A percentile compares a stretch with the other conserved stretches of the same genome.
These are phyloP conservation scores for Rhynchospora tenuis DNA, from an alignment of 176 grass and related monocot species.

Conservation along the genomic window DNA sequence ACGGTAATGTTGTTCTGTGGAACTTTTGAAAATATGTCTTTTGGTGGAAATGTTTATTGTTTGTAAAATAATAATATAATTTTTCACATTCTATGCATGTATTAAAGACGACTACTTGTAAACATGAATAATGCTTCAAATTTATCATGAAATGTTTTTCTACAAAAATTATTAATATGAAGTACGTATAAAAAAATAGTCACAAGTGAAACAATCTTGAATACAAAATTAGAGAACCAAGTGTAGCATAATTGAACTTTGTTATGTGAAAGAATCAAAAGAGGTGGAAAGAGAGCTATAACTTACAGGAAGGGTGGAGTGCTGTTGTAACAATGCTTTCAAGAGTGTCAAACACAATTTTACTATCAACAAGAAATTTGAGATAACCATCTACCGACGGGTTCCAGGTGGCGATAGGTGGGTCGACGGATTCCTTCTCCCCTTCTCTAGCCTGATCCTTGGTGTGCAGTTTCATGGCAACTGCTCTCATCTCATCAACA, in stretches of 20 bases:
- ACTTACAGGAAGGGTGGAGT: slow-evolving; percentile 67
- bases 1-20: no score
- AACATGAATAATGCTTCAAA: background rate
- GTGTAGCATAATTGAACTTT: background rate
- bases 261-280: background rate
- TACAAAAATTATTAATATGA: background rate
- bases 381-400: slow-evolving; percentile 61
- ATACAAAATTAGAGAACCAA: background rate
- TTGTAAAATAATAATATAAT: no score
- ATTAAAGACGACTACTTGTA: no score
- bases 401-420: slow-evolving; percentile 58
- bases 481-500: slow-evolving; percentile 86
- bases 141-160: background rate
- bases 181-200: background rate
- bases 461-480: slow-evolving; percentile 81
- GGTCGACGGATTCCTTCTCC: slow-evolving; percentile 66
- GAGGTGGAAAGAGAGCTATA: background rate
- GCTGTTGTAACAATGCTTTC: slow-evolving; percentile 55
- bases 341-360: slow-evolving; percentile 68
- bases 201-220: background rate
- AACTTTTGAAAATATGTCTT: no score
- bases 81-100: no score
- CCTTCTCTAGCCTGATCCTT: slow-evolving; percentile 77
- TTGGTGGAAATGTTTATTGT: no score
- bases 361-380: slow-evolving; percentile 90